Percentiles rank a stretch among this genome's conserved stretches.
Evolutionary conservation across 352 stramenopile species (phyloP).

Genomic region (Phytophthora ramorum): DNA sequence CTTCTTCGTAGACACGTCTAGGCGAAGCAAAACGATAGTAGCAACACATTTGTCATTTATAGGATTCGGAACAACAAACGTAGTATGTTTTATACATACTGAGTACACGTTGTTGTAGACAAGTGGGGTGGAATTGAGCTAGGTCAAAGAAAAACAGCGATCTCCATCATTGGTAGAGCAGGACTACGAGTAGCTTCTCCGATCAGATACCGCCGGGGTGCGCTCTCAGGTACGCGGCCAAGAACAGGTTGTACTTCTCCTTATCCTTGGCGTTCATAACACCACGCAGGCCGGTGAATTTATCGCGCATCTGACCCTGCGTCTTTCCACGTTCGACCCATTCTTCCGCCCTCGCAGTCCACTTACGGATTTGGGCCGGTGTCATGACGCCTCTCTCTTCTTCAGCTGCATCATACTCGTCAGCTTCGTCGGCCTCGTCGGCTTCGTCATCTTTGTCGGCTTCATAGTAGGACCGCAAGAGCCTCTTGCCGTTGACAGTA

Average conservation of each 20-base stretch:
- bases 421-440: too few species aligned
- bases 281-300: neutral
- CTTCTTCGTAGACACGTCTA: too few species aligned
- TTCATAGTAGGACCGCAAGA: neutral
- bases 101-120: too few species aligned
- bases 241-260: conserved; percentile 4
- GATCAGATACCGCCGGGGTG: neutral
- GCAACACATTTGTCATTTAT: too few species aligned
- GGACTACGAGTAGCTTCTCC: neutral
- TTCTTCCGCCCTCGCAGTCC: neutral
- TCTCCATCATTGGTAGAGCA: neutral
- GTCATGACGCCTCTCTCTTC: conserved; percentile 3
- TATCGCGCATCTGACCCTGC: neutral
- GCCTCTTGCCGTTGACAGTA: neutral
- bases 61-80: too few species aligned
- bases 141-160: too few species aligned
- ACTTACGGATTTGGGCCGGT: neutral
- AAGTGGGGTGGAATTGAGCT: too few species aligned
- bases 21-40: too few species aligned
- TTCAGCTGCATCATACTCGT: neutral
- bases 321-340: neutral
- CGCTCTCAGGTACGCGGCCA: neutral
- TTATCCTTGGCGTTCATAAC: neutral
- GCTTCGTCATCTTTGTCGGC: neutral
- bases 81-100: too few species aligned